Base-by-base conservation (phyloP, 805 yeast genomes). In the Yamadazyma philogaea region DNA sequence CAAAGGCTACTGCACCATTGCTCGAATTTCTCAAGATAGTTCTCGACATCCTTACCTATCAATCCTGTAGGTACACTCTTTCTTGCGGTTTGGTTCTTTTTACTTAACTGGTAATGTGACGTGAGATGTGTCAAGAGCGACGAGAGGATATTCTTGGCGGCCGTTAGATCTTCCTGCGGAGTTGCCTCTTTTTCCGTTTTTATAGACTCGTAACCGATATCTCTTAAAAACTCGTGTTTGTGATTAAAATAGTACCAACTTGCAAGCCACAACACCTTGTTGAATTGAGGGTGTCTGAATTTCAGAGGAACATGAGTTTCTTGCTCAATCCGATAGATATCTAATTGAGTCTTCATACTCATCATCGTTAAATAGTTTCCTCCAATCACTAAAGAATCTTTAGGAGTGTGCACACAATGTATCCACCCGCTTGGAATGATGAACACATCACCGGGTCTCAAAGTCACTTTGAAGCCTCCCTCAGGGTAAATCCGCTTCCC, bases 361-460 rank as follows among this genome's bases (percentile, higher is more conserved):
- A 77, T 63, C 31, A 79, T 56, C 0, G 95, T 87, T 20, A 89
- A 64, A 57, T 82, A 89, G 58, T 89, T 89, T 0, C 97, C 97
- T 2, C 96, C 96, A 42, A 89, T 77, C 2, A 89, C 88, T 2
- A 88, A 64, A 0, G 95, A 78, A 56, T 89, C 96, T 12, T 67
- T 64, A 0, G 95, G 91, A 0, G 96, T 88, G 54, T 79, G 79
- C 0, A 89, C 97, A 0, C 93, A 81, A 61, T 89, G 96, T 38
- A 89, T 88, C 95, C 96, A 89, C 0, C 96, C 96, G 32, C 93
- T 81, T 3, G 97, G 96, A 15, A 89, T 82, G 11, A 88, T 70
- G 62, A 89, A 73, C 19, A 88, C 70, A 54, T 89, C 96, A 1
- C 95, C 95, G 1, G 77, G 63, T 0, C 50, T 40, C 16, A 84